These are phyloP conservation scores for Chrysanthemum lavandulifolium DNA, from an alignment of 129 eudicot species.

Conservation along the genomic window DNA sequence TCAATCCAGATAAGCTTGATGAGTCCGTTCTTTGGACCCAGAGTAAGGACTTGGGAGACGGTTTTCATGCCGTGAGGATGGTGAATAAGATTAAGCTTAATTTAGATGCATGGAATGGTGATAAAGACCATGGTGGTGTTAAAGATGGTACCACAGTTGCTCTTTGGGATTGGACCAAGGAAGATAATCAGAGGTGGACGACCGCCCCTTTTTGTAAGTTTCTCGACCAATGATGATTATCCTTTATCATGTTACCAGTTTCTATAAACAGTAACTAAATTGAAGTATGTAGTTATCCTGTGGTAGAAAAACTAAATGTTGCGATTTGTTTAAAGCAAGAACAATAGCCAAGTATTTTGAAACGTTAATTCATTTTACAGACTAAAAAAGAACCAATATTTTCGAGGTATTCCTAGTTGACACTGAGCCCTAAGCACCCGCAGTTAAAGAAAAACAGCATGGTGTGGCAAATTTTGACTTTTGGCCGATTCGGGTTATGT, in stretches of 20 bases:
- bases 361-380: not conserved
- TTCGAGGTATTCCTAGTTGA: not conserved
- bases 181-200: constrained; percentile 88
- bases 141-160: constrained; percentile 66
- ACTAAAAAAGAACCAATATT: not conserved
- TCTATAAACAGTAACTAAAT: too few species aligned
- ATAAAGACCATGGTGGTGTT: constrained; percentile 76
- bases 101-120: constrained; percentile 70
- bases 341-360: not conserved
- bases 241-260: too few species aligned
- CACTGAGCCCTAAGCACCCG: not conserved
- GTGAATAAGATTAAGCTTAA: constrained; percentile 72
- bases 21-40: constrained; percentile 85
- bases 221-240: not conserved
- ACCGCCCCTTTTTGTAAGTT: constrained; percentile 66
- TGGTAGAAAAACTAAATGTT: not conserved
- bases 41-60: constrained; percentile 80
- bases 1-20: constrained; percentile 64
- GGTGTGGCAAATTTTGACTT: too few species aligned
- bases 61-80: constrained; percentile 77
- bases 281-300: not conserved
- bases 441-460: too few species aligned
- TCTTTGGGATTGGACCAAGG: constrained; percentile 70
- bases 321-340: not conserved
- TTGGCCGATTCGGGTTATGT: too few species aligned